Percentiles rank a stretch among this genome's conserved stretches.
phyloP scores from a whole-genome alignment of 2,329 filamentous ascomycete species.

The Beauveria medogensis region DNA sequence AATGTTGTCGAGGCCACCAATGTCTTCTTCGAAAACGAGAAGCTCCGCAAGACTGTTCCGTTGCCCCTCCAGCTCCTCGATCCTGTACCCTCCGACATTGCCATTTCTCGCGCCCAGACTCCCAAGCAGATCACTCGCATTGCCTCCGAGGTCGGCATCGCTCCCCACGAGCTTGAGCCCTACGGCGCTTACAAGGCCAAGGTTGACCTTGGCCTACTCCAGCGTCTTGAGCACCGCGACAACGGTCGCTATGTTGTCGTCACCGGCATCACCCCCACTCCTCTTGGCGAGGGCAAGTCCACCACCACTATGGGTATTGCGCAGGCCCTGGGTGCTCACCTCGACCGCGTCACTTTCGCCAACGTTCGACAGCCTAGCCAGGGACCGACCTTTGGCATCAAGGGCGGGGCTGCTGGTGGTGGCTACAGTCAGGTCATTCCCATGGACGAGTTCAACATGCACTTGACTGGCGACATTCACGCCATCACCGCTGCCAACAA shows the following conservation, averaged over 20 bases:
- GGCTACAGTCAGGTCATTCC: constrained; percentile 99
- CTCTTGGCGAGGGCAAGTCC: constrained; percentile 94
- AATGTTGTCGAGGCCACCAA: constrained; percentile 87
- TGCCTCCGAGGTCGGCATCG: constrained; percentile 80
- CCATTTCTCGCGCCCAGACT: constrained; percentile 76
- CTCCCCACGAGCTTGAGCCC: constrained; percentile 81
- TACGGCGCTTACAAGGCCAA: constrained; percentile 96
- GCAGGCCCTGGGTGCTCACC: constrained; percentile 82
- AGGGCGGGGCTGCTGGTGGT: constrained; percentile 92
- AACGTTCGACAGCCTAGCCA: constrained; percentile 96
- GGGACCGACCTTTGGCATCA: constrained; percentile 97
- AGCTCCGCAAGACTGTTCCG: constrained; percentile 68
- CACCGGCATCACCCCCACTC: constrained; percentile 92
- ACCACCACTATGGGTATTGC: constrained; percentile 95
- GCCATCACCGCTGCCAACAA: constrained; percentile 97
- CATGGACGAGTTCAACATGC: constrained; percentile 99
- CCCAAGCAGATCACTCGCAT: constrained; percentile 87
- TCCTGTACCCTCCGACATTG: constrained; percentile 94
- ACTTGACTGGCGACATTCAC: constrained; percentile 95
- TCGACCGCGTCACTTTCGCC: constrained; percentile 83
- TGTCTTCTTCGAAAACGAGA: constrained; percentile 74
- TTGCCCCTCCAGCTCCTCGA: constrained; percentile 71
- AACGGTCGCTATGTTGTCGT: constrained; percentile 90
- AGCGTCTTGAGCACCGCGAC: constrained; percentile 76
- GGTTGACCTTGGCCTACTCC: constrained; percentile 73